Conservation (phyloP, 2,329 filamentous ascomycete species). For the Aspergillus quadrilineatus region DNA sequence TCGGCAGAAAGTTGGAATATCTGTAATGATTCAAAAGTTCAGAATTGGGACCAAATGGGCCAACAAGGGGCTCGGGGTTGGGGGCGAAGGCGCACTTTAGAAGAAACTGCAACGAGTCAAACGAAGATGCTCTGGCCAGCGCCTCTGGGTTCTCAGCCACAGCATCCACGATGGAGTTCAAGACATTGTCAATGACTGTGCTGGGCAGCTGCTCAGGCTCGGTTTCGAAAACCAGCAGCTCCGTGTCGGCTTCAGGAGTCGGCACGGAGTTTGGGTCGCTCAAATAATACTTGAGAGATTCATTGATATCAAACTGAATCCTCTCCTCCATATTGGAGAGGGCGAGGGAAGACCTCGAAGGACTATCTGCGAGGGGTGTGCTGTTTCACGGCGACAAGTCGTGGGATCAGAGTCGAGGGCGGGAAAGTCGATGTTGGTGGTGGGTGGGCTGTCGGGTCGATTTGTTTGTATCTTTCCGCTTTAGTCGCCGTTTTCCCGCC, state of each 20-base stretch:
- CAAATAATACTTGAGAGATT: slow-evolving; percentile 94
- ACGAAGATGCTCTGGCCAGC: slow-evolving; percentile 71
- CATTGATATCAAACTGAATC: slow-evolving; percentile 90
- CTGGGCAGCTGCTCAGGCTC: slow-evolving; percentile 81
- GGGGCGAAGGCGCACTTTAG: slow-evolving; percentile 81
- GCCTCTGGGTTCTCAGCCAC: slow-evolving; percentile 90
- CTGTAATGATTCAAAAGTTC: slow-evolving; percentile 67
- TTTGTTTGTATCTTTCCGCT: slow-evolving; percentile 33
- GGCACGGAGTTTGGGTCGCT: slow-evolving; percentile 81
- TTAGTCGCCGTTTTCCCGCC: slow-evolving; percentile 19
- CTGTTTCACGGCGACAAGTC: neutral
- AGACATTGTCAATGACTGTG: slow-evolving; percentile 74
- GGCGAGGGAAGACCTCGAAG: slow-evolving; percentile 20
- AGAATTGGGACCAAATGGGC: slow-evolving; percentile 55
- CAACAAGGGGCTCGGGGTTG: slow-evolving; percentile 32
- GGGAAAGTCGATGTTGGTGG: slow-evolving; percentile 11
- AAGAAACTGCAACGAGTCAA: slow-evolving; percentile 93
- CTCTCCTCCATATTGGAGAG: slow-evolving; percentile 60
- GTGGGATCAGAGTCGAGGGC: neutral
- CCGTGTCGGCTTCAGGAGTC: slow-evolving; percentile 79
- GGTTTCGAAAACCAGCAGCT: slow-evolving; percentile 87
- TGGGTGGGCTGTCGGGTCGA: neutral
- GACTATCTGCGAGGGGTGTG: neutral
- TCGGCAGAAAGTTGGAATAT: slow-evolving; percentile 75
- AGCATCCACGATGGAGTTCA: slow-evolving; percentile 90